Conservation (phyloP, 2,329 filamentous ascomycete genomes). For the Venturiaceae sp. region DNA sequence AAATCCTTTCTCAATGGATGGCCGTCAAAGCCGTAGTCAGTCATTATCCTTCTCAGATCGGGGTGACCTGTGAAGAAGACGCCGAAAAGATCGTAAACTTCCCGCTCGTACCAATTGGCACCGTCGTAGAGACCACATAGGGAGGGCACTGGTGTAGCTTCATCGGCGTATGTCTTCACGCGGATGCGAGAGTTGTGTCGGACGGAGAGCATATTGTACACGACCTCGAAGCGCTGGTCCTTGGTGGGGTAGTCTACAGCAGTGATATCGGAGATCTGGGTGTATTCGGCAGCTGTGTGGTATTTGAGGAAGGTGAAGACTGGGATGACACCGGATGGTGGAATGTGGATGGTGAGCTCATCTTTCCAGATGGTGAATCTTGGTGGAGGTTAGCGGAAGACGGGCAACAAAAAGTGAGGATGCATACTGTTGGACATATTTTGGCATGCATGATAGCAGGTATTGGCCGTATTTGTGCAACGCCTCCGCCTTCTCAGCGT, state of each 20-base stretch:
- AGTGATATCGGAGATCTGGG: slow-evolving; percentile 84
- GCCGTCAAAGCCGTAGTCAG: slow-evolving; percentile 97
- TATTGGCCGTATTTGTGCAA: slow-evolving; percentile 94
- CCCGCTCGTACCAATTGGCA: slow-evolving; percentile 97
- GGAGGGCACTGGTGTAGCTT: slow-evolving; percentile 86
- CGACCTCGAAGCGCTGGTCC: slow-evolving; percentile 92
- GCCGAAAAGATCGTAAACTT: slow-evolving; percentile 95
- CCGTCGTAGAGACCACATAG: slow-evolving; percentile 81
- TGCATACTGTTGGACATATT: slow-evolving; percentile 80
- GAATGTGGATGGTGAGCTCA: slow-evolving; percentile 89
- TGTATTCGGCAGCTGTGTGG: slow-evolving; percentile 96
- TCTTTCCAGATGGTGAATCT: slow-evolving; percentile 98
- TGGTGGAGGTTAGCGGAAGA: slow-evolving; percentile 2
- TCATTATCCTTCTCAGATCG: slow-evolving; percentile 96
- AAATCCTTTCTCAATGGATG: slow-evolving; percentile 98
- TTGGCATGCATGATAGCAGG: slow-evolving; percentile 91
- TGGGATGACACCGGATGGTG: slow-evolving; percentile 78
- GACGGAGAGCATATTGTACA: slow-evolving; percentile 94
- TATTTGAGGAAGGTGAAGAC: slow-evolving; percentile 94
- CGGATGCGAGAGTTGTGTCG: slow-evolving; percentile 94
- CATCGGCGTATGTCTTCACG: slow-evolving; percentile 98
- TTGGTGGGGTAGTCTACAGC: slow-evolving; percentile 93
- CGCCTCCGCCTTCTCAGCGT: slow-evolving; percentile 73
- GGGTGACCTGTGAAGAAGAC: slow-evolving; percentile 96
- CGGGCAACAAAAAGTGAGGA: not conserved